Percentiles rank a stretch among this genome's conserved stretches.
These are phyloP conservation scores for Picea abies DNA, from an alignment of 83 land plant species.

Conservation along the genomic window DNA sequence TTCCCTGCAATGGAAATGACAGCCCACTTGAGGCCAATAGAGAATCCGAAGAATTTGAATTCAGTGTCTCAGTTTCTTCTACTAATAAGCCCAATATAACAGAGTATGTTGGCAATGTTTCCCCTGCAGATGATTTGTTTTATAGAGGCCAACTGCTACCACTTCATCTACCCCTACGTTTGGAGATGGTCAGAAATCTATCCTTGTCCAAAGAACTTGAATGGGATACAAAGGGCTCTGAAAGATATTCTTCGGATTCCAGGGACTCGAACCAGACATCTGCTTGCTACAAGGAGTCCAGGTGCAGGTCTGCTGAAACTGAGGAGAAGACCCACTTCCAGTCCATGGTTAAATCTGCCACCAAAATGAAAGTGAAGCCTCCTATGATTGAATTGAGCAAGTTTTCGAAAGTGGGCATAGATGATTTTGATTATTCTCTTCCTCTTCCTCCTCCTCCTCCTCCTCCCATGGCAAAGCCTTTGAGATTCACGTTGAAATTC, in stretches of 20 bases:
- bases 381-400: not conserved
- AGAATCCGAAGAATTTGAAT: constrained; percentile 53
- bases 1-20: not conserved
- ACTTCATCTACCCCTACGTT: constrained; percentile 73
- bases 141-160: constrained; percentile 88
- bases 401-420: constrained; percentile 12
- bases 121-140: constrained; percentile 90
- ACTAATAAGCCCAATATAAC: not conserved
- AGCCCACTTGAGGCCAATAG: not conserved
- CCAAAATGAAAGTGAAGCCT: not conserved
- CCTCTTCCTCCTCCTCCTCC: not conserved
- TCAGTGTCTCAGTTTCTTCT: constrained; percentile 32
- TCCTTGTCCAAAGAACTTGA: constrained; percentile 3
- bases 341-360: not conserved
- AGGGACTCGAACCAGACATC: not conserved
- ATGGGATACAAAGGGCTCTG: not conserved
- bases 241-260: not conserved
- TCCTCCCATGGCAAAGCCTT: not conserved
- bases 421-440: not conserved
- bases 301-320: not conserved
- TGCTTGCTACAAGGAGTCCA: not conserved
- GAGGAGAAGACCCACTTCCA: not conserved
- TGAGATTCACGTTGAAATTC: not conserved
- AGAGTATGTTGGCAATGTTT: constrained; percentile 25
- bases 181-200: constrained; percentile 67